Evolutionary conservation across 2,329 filamentous ascomycete species (phyloP).

Genomic region (Pseudogymnoascus sp.): DNA sequence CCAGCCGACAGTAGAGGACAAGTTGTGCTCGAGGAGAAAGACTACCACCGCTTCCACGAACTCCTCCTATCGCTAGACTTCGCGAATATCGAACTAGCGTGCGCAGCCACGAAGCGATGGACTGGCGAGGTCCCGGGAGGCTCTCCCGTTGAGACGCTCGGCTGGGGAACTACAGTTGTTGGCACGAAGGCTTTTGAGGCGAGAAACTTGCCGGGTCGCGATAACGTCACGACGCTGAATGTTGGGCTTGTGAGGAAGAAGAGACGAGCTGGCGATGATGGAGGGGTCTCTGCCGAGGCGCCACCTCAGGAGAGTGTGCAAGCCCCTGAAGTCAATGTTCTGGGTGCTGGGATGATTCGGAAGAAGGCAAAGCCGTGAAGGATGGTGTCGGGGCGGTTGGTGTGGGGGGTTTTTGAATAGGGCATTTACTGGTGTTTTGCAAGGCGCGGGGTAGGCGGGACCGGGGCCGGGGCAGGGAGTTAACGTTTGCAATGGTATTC

Average conservation of each 20-base stretch:
- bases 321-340: conserved; percentile 39
- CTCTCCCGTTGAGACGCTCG: conserved; percentile 29
- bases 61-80: conserved; percentile 71
- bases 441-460: not conserved
- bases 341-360: conserved; percentile 45
- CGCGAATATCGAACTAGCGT: conserved; percentile 55
- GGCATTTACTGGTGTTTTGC: not conserved
- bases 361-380: conserved; percentile 48
- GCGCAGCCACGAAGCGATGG: conserved; percentile 63
- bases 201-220: conserved; percentile 14
- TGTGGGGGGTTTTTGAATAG: not conserved
- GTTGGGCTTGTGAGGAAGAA: conserved; percentile 45
- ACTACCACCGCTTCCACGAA: conserved; percentile 63
- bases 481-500: not conserved
- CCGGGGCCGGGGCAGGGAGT: not conserved
- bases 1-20: conserved; percentile 55
- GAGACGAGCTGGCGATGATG: conserved; percentile 34
- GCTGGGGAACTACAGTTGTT: conserved; percentile 47
- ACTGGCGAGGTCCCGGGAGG: conserved; percentile 54
- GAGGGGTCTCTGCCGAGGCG: conserved; percentile 16
- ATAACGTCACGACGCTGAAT: conserved; percentile 28
- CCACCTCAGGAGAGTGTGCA: not conserved
- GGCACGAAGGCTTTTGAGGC: conserved; percentile 36
- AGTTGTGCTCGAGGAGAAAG: conserved; percentile 54
- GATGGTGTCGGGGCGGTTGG: not conserved